Evolutionary conservation across 2,329 filamentous ascomycete species (phyloP).

Genomic region (Fusarium devonianum): DNA sequence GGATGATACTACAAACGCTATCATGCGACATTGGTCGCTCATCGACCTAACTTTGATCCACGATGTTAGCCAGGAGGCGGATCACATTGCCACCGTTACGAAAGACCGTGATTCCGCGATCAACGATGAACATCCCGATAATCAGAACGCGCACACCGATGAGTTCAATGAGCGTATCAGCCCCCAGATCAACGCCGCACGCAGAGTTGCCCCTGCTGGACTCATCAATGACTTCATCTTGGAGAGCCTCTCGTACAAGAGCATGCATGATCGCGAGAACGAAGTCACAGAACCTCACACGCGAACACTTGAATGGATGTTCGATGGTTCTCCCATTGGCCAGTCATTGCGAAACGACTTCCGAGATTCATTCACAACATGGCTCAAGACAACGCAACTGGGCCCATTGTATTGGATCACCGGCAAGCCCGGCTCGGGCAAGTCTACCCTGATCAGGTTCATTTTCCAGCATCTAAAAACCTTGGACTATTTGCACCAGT

Average conservation of each 20-base stretch:
- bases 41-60: no score
- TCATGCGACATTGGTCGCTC: not conserved
- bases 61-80: no score
- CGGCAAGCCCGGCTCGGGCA: constrained; percentile 55
- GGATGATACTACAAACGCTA: not conserved
- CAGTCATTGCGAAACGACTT: constrained; percentile 6
- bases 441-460: constrained; percentile 55
- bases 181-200: not conserved
- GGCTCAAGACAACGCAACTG: constrained; percentile 36
- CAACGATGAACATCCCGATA: no score
- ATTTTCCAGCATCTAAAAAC: constrained; percentile 39
- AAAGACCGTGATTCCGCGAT: no score
- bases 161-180: no score
- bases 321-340: constrained; percentile 19
- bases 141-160: no score
- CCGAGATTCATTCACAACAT: constrained; percentile 36
- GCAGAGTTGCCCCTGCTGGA: constrained; percentile 21
- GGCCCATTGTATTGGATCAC: constrained; percentile 48
- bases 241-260: constrained; percentile 44
- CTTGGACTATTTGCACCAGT: constrained; percentile 29
- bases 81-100: no score
- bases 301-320: constrained; percentile 50
- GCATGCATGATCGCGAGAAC: constrained; percentile 44
- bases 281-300: constrained; percentile 43
- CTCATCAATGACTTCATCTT: constrained; percentile 45